Conservation (phyloP, 2,329 filamentous ascomycete species). For the Pseudocercospora macadamiae region DNA sequence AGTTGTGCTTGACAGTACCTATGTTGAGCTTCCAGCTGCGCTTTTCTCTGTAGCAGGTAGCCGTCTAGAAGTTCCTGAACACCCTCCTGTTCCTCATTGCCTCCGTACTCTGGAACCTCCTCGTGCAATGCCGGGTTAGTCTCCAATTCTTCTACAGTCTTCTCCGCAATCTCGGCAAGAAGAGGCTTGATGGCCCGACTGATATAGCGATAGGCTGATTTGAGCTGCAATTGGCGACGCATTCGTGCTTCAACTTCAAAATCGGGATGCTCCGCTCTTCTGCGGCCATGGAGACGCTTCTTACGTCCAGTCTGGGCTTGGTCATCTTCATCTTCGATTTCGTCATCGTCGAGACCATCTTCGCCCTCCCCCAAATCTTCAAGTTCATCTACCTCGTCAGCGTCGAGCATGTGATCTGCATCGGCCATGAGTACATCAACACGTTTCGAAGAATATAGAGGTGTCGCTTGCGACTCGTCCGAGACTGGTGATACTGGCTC, state of each 20-base stretch:
- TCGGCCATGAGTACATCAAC: constrained; percentile 20
- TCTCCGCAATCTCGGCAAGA: constrained; percentile 66
- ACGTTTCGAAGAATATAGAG: constrained; percentile 17
- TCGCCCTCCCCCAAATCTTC: constrained; percentile 16
- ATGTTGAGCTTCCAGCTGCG: constrained; percentile 42
- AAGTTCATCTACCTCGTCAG: constrained; percentile 15
- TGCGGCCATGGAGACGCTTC: constrained; percentile 40
- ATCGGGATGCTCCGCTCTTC: constrained; percentile 52
- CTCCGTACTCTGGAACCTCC: constrained; percentile 56
- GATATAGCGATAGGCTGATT: constrained; percentile 66
- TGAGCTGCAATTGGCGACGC: constrained; percentile 66
- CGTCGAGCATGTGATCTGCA: constrained; percentile 17
- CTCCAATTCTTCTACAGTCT: constrained; percentile 61
- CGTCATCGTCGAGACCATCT: constrained; percentile 25
- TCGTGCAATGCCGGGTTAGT: constrained; percentile 58
- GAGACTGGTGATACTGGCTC: constrained; percentile 28
- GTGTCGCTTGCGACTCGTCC: constrained; percentile 22
- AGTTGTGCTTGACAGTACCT: constrained; percentile 43
- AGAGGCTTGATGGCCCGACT: constrained; percentile 65
- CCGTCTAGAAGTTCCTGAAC: constrained; percentile 47
- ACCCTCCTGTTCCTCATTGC: constrained; percentile 50
- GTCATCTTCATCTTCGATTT: constrained; percentile 31
- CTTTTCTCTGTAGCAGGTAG: constrained; percentile 46
- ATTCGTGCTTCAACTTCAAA: constrained; percentile 51
- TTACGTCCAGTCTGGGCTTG: constrained; percentile 22